Base-by-base conservation (phyloP, 345 rosid genomes). In the Anacardium occidentale region DNA sequence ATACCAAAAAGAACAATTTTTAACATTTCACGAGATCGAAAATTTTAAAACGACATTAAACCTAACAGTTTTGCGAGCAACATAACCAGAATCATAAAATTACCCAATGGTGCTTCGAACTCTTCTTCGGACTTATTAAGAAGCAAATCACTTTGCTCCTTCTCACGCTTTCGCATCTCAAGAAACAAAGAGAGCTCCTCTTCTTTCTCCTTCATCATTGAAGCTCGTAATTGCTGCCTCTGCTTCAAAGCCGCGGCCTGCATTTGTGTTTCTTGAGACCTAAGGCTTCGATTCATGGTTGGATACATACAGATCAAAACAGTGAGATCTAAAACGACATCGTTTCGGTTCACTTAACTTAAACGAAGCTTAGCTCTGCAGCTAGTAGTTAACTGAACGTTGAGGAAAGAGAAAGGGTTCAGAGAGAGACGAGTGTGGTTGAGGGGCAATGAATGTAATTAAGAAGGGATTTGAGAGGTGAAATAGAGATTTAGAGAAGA, bases 141-240 rank as follows among this genome's bases (percentile, higher is more conserved):
- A 48, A 94, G 87, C 57, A 89, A 86, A 79, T 68, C 82, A 17
- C 70, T 83, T 18, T 88, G 94, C 51, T 93, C 94, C 79, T 91
- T 88, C 84, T 93, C 99, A 17, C 91, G 89, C 61, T 85, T 87
- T 48, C 85, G 87, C 98, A 95, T 95, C 85, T 95, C 99, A 22
- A 90, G 91, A 74, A 95, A 95, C 86, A 95, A 66, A 3, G 94
- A 86, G 10, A 93, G 94, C 77, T 93, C 98, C 66, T 95, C 99
- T 75, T 95, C 99, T 69, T 88, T 93, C 75, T 91, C 96, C 81
- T 87, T 91, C 93, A 84, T 77, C 89, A 93, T 76, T 69, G 93
- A 87, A 69, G 93, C 93, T 73, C 90, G 82, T 63, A 91, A 85
- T 34, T 91, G 96, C 64, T 85, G 89, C 79, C 94, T 83, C 81